phyloP scores from a whole-genome alignment of 768 basidiomycete species.

The Rhodosporidiobolus odoratus region DNA sequence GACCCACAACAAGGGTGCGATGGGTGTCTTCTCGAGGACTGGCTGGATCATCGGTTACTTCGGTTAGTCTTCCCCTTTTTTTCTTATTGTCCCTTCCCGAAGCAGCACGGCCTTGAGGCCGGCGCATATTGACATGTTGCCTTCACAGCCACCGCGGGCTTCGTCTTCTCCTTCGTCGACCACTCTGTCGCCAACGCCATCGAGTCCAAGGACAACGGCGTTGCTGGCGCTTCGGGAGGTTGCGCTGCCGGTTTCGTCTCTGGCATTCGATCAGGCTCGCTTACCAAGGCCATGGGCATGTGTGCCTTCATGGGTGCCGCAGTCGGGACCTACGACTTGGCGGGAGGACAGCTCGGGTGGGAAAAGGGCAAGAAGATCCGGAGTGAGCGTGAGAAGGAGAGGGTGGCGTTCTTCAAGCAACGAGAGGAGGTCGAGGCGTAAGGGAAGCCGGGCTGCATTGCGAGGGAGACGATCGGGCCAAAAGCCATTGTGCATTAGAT shows the following conservation, averaged over 20 bases:
- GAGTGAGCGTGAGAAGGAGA: slow-evolving; percentile 28
- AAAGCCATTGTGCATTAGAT: background rate
- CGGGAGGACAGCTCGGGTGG: slow-evolving; percentile 56
- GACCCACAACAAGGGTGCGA: slow-evolving; percentile 69
- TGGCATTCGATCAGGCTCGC: slow-evolving; percentile 49
- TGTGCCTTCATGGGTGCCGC: slow-evolving; percentile 58
- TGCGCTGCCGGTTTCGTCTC: slow-evolving; percentile 91
- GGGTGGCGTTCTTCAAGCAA: slow-evolving; percentile 35
- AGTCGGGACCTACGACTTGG: slow-evolving; percentile 74
- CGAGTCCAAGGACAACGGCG: slow-evolving; percentile 61
- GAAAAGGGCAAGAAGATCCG: slow-evolving; percentile 23
- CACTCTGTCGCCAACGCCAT: slow-evolving; percentile 73
- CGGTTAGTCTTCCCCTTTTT: slow-evolving; percentile 54
- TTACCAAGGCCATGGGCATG: slow-evolving; percentile 37
- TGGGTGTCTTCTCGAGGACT: slow-evolving; percentile 78
- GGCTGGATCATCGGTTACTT: slow-evolving; percentile 88
- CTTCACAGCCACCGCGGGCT: slow-evolving; percentile 24
- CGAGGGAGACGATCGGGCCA: background rate
- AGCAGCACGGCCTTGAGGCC: background rate
- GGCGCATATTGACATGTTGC: background rate
- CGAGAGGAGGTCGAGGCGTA: background rate
- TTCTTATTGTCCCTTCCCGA: background rate
- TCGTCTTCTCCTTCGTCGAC: slow-evolving; percentile 57
- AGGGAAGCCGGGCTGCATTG: too few relatives aligned
- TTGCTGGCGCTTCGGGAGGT: slow-evolving; percentile 78